Evolutionary conservation across 1,139 yeast genomes (phyloP).

Genomic region (Suhomyces choctaworum): DNA sequence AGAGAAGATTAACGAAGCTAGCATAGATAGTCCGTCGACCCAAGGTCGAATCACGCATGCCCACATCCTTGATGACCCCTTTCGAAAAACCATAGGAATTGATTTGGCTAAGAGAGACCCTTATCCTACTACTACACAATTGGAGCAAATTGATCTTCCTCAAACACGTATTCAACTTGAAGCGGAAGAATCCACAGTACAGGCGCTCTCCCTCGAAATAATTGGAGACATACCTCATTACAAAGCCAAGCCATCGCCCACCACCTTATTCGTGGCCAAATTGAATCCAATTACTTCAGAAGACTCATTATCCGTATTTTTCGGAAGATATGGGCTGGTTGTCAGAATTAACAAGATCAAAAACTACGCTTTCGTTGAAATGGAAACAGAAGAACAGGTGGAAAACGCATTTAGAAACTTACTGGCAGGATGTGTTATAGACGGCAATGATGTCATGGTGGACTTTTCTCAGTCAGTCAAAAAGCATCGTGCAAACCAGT

Average conservation of each 20-base stretch:
- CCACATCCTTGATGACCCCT: slow-evolving; percentile 57
- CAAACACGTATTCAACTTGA: slow-evolving; percentile 14
- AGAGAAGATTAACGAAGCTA: slow-evolving; percentile 40
- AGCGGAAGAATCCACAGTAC: slow-evolving; percentile 38
- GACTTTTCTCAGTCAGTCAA: slow-evolving; percentile 64
- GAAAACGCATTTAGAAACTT: slow-evolving; percentile 62
- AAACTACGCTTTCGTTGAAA: slow-evolving; percentile 63
- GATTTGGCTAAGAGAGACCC: slow-evolving; percentile 2
- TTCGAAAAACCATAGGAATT: slow-evolving; percentile 20
- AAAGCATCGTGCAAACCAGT: slow-evolving; percentile 19
- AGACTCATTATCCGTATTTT: slow-evolving; percentile 54
- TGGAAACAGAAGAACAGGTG: slow-evolving; percentile 45
- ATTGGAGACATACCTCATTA: slow-evolving; percentile 67
- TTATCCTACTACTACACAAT: slow-evolving; percentile 13
- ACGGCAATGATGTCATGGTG: slow-evolving; percentile 62
- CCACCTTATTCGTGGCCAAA: slow-evolving; percentile 61
- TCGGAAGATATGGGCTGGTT: slow-evolving; percentile 60
- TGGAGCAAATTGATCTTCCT: slow-evolving; percentile 14
- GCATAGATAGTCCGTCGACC: slow-evolving; percentile 31
- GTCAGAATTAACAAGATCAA: slow-evolving; percentile 20
- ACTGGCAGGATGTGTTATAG: slow-evolving; percentile 54
- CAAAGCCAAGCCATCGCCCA: slow-evolving; percentile 59
- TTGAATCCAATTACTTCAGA: slow-evolving; percentile 59
- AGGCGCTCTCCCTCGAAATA: slow-evolving; percentile 62
- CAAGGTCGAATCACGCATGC: slow-evolving; percentile 49